Base-by-base conservation (phyloP, 768 basidiomycete genomes). In the Trametes elegans region DNA sequence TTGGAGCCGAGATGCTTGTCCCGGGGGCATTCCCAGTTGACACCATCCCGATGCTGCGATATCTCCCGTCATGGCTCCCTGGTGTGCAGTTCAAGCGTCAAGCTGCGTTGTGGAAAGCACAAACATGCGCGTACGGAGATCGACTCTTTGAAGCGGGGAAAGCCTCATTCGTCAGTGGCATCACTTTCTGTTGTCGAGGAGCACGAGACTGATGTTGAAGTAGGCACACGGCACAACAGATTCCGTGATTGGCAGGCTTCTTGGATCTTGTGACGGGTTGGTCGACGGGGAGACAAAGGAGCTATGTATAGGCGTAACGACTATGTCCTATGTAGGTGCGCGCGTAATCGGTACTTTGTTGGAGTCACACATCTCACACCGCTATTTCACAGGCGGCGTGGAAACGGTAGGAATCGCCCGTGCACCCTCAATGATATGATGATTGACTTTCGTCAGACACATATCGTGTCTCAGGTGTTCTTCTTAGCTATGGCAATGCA, bases 71-170 rank as follows among this genome's bases (percentile, higher is more conserved):
- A 35, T 89, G 85, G 84, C 70, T 81, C 43, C 89, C 89, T 21
- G 87, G 87, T 5, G 77, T 81, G 5, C 76, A 76, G 3, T 92
- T 90, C 71, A 79, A 82, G 66, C 70, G 70, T n/a, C 83, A 83
- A 53, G 85, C 87, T 1, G 70, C 54, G 9, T 63, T 57, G 9
- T 89, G 88, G 88, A 86, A 80, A 65, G 75, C 74, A 27, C 79
- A 77, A 68, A 80, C 87, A 68, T 76, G 81, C 46, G 80, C 84
- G 55, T 85, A 82, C 49, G 80, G 83, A 19, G 80, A 89, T 29
- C 70, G 71, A 53, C 86, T 88, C 6, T 89, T 79, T 52, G 76
- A 79, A 36, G 81, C 73, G 43, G 77, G 83, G 40, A 79, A 81
- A 68, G 72, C 73, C 13, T 77, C 75, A 50, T 76, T 87, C 70